phyloP scores from a whole-genome alignment of 2,329 filamentous ascomycete genomes.

The Verticillium albo-atrum region DNA sequence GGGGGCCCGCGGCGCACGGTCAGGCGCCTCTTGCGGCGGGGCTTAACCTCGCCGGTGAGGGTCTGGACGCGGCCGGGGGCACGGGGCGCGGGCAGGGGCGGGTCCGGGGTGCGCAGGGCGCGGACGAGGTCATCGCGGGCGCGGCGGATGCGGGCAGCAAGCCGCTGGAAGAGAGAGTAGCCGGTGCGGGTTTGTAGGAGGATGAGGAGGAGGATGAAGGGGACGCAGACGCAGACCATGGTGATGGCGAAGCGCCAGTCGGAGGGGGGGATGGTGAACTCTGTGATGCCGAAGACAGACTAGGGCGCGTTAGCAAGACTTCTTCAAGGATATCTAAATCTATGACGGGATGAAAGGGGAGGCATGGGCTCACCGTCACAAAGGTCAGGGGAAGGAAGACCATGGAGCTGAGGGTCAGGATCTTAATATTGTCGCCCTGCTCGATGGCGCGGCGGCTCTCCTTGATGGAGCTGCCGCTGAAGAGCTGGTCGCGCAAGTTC shows the following conservation, averaged over 20 bases:
- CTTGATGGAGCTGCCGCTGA: conserved; percentile 58
- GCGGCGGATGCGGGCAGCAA: not conserved
- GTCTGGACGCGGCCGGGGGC: not conserved
- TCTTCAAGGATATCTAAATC: not conserved
- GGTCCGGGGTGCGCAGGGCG: not conserved
- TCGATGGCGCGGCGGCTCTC: conserved; percentile 58
- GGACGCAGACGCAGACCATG: conserved; percentile 60
- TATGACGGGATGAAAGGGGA: not conserved
- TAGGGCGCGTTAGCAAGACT: conserved; percentile 10
- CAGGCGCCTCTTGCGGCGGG: conserved; percentile 10
- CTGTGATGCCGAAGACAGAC: conserved; percentile 51
- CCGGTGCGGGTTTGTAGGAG: conserved; percentile 37
- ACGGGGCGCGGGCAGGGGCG: not conserved
- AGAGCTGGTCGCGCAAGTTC: conserved; percentile 56
- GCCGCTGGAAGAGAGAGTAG: conserved; percentile 7
- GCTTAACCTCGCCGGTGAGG: conserved; percentile 4
- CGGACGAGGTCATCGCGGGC: not conserved
- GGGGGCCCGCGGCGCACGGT: conserved; percentile 5
- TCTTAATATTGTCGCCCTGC: conserved; percentile 59
- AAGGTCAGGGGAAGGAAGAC: conserved; percentile 59
- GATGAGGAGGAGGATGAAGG: conserved; percentile 43
- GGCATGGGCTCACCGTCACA: conserved; percentile 39
- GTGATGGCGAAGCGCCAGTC: conserved; percentile 47
- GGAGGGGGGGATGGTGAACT: conserved; percentile 33
- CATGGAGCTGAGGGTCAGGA: conserved; percentile 55